Conservation (phyloP, 768 basidiomycete genomes). For the Suillus hirtellus region DNA sequence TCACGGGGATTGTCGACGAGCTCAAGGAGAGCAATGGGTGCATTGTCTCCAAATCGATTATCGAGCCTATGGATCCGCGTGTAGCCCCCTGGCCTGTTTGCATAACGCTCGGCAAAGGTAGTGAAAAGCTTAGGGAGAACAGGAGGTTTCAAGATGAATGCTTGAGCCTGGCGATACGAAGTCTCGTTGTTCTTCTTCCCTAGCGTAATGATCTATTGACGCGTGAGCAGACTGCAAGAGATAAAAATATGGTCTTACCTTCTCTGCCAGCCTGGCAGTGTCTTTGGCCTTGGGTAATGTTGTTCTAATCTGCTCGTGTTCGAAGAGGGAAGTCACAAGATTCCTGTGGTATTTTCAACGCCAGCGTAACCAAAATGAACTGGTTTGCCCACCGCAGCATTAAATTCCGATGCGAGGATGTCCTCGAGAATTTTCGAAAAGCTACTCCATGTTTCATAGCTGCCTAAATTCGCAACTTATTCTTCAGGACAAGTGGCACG, state of each 20-base stretch:
- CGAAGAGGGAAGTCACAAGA: conserved; percentile 88
- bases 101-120: conserved; percentile 79
- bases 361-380: conserved; percentile 13
- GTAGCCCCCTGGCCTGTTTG: conserved; percentile 85
- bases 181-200: conserved; percentile 82
- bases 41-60: conserved; percentile 89
- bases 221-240: conserved; percentile 12
- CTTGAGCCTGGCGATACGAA: conserved; percentile 69
- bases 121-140: conserved; percentile 84
- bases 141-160: conserved; percentile 73
- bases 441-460: conserved; percentile 93
- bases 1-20: conserved; percentile 95
- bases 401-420: conserved; percentile 87
- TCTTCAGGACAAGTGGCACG: neutral
- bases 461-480: conserved; percentile 3
- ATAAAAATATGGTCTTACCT: conserved; percentile 46
- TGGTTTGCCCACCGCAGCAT: conserved; percentile 73
- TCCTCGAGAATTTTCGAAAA: conserved; percentile 89
- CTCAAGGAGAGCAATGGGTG: conserved; percentile 88
- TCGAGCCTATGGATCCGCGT: conserved; percentile 93
- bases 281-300: conserved; percentile 95
- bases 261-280: conserved; percentile 87
- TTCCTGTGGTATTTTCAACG: conserved; percentile 52
- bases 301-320: conserved; percentile 95
- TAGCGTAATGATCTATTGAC: conserved; percentile 77